phyloP scores from a whole-genome alignment of 78 protist species.

The Chrysochromulina parva region DNA sequence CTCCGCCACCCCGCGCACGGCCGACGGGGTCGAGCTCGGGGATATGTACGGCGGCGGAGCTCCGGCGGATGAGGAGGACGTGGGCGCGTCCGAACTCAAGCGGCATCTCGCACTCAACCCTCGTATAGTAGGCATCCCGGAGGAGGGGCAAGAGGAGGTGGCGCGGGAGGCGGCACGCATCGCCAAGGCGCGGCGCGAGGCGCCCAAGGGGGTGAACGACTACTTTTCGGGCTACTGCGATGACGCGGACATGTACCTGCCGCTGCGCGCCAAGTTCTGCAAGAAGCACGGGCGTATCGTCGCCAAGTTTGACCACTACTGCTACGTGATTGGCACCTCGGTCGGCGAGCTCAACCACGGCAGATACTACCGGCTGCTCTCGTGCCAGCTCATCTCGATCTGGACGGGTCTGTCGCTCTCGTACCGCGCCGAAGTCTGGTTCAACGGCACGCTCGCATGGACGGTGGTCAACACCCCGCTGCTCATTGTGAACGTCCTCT shows the following conservation, averaged over 20 bases:
- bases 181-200: not conserved
- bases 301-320: slow-evolving; percentile 12
- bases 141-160: no score
- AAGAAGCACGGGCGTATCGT: not conserved
- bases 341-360: slow-evolving; percentile 33
- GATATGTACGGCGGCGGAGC: no score
- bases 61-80: no score
- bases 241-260: not conserved
- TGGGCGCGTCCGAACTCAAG: no score
- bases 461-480: not conserved
- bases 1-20: no score
- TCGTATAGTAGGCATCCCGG: not conserved
- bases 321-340: not conserved
- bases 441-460: no score
- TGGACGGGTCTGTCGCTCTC: not conserved
- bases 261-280: not conserved
- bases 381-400: not conserved
- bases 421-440: not conserved
- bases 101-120: not conserved
- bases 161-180: no score
- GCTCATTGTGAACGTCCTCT: not conserved
- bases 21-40: no score
- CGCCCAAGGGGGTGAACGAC: not conserved
- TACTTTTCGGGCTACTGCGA: not conserved
- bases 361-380: not conserved